Percentiles rank a stretch among this genome's conserved stretches.
These are phyloP conservation scores for Aspergillus amoenus DNA, from an alignment of 2,329 filamentous ascomycete genomes.

Conservation along the genomic window DNA sequence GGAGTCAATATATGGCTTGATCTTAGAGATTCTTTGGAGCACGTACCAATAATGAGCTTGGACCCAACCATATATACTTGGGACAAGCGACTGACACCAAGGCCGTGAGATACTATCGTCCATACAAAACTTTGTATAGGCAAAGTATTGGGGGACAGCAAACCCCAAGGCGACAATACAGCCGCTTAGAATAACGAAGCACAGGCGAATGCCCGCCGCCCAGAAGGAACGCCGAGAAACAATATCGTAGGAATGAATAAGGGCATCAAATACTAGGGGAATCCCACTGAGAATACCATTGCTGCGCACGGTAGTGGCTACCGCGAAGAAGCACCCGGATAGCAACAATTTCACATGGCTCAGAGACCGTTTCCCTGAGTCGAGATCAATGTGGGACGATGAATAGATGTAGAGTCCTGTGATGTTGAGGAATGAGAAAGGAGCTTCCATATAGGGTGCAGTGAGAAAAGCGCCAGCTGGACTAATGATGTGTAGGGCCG, in stretches of 20 bases:
- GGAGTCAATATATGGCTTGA: constrained; percentile 15
- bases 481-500: constrained; percentile 75
- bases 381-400: constrained; percentile 39
- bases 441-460: constrained; percentile 78
- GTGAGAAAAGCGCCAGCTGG: constrained; percentile 89
- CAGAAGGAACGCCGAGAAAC: constrained; percentile 37
- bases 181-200: constrained; percentile 65
- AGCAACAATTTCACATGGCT: constrained; percentile 55
- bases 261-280: constrained; percentile 66
- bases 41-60: constrained; percentile 86
- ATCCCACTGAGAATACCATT: constrained; percentile 85
- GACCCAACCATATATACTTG: constrained; percentile 89
- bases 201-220: constrained; percentile 52
- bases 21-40: background rate
- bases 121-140: constrained; percentile 70
- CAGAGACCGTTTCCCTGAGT: constrained; percentile 23
- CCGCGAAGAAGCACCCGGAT: constrained; percentile 68
- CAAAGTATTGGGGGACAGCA: constrained; percentile 69
- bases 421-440: constrained; percentile 77
- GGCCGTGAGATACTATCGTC: constrained; percentile 47
- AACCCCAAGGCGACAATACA: constrained; percentile 66
- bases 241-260: constrained; percentile 45
- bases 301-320: constrained; percentile 72
- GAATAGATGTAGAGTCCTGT: constrained; percentile 70
- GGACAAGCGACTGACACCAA: constrained; percentile 74